Conservation (phyloP, 176 grass and related monocot genomes). For the Carex cristatella region DNA sequence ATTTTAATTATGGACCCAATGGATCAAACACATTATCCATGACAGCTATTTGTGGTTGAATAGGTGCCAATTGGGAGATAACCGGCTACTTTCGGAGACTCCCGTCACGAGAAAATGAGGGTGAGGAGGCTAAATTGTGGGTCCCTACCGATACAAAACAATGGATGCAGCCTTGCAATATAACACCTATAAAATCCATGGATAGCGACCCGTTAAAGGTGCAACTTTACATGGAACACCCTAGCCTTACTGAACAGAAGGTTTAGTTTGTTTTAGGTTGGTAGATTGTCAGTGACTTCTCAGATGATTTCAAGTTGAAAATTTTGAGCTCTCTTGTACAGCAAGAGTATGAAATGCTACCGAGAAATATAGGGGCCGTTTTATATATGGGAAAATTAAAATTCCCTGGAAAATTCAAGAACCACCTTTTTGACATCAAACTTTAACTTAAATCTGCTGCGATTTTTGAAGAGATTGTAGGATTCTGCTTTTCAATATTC, state of each 20-base stretch:
- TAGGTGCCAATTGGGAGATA: constrained; percentile 88
- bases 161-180: constrained; percentile 68
- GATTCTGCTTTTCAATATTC: too few species aligned
- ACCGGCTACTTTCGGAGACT: constrained; percentile 64
- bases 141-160: constrained; percentile 71
- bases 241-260: constrained; percentile 38
- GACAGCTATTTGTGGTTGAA: constrained; percentile 5
- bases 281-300: background rate
- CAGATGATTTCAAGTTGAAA: background rate
- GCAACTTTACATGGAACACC: constrained; percentile 89
- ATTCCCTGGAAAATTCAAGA: too few species aligned
- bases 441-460: too few species aligned
- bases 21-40: background rate
- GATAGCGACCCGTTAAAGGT: constrained; percentile 69
- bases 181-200: constrained; percentile 89
- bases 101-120: constrained; percentile 22
- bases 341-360: too few species aligned
- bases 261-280: background rate
- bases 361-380: too few species aligned
- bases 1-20: background rate
- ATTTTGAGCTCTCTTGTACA: background rate
- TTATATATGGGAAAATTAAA: too few species aligned
- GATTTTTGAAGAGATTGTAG: too few species aligned
- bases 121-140: constrained; percentile 46
- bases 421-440: too few species aligned